These are phyloP conservation scores for Vaucheria bursata DNA, from an alignment of 352 stramenopile species.

Conservation along the genomic window DNA sequence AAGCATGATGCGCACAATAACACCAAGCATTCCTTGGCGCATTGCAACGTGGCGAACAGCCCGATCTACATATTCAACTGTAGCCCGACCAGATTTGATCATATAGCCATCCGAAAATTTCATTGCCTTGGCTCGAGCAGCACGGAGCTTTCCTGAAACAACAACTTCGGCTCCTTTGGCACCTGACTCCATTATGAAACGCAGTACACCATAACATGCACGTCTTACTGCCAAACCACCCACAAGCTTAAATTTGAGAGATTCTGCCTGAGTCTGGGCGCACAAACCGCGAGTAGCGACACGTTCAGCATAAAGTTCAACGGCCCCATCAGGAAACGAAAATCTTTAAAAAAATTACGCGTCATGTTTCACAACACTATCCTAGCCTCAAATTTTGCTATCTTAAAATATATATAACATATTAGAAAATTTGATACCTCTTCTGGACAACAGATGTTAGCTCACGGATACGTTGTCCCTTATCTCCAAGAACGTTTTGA, in stretches of 20 bases:
- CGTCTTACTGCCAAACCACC: slow-evolving; percentile 93
- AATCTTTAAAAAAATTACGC: slow-evolving; percentile 52
- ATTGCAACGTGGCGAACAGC: slow-evolving; percentile 97
- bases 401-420: slow-evolving; percentile 9
- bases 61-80: slow-evolving; percentile 93
- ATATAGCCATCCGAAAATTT: slow-evolving; percentile 99
- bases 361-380: slow-evolving; percentile 1
- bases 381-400: slow-evolving; percentile 1
- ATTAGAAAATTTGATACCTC: slow-evolving; percentile 45
- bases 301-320: slow-evolving; percentile 97
- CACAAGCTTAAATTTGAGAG: slow-evolving; percentile 98
- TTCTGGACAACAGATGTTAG: slow-evolving; percentile 99
- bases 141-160: slow-evolving; percentile 97
- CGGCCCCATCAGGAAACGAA: slow-evolving; percentile 80
- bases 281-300: slow-evolving; percentile 96
- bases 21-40: slow-evolving; percentile 97
- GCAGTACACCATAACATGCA: slow-evolving; percentile 96
- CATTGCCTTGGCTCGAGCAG: slow-evolving; percentile 98
- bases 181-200: slow-evolving; percentile 98
- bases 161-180: slow-evolving; percentile 99
- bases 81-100: slow-evolving; percentile 98
- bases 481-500: slow-evolving; percentile 97
- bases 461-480: slow-evolving; percentile 97
- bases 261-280: slow-evolving; percentile 96
- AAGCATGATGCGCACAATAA: slow-evolving; percentile 99